A percentile compares a stretch with the other conserved stretches of the same genome.
Conservation (phyloP, 2,329 filamentous ascomycete species). For the Aspergillus sp. region DNA sequence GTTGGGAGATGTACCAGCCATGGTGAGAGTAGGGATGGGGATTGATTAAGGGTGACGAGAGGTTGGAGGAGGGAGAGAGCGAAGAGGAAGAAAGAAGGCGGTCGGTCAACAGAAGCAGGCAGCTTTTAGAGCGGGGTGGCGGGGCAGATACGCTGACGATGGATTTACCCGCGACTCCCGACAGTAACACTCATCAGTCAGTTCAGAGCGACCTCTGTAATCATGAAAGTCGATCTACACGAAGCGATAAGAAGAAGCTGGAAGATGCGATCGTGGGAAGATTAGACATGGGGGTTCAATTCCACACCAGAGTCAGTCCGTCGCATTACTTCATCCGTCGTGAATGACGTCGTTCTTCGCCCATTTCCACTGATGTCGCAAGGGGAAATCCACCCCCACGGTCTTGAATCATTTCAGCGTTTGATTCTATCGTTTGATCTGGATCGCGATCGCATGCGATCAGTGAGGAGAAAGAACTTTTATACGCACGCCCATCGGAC, state of each 20-base stretch:
- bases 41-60: background rate
- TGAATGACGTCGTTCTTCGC: background rate
- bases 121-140: background rate
- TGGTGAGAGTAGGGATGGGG: slow-evolving; percentile 20
- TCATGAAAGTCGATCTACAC: background rate
- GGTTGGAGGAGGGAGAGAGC: background rate
- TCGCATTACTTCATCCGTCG: background rate
- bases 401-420: background rate
- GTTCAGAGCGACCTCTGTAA: background rate
- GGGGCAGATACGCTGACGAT: background rate
- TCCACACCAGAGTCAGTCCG: background rate
- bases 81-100: background rate
- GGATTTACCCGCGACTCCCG: background rate
- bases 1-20: slow-evolving; percentile 48
- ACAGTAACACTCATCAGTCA: background rate
- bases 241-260: background rate
- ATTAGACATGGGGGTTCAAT: too few species aligned
- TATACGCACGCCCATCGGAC: too few species aligned
- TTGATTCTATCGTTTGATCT: background rate
- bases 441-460: too few species aligned
- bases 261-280: too few species aligned
- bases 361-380: background rate
- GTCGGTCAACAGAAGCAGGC: background rate
- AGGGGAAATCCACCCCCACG: background rate
- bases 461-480: background rate